Conservation (phyloP, 2,329 filamentous ascomycete species). For the Fusarium cicatricum region DNA sequence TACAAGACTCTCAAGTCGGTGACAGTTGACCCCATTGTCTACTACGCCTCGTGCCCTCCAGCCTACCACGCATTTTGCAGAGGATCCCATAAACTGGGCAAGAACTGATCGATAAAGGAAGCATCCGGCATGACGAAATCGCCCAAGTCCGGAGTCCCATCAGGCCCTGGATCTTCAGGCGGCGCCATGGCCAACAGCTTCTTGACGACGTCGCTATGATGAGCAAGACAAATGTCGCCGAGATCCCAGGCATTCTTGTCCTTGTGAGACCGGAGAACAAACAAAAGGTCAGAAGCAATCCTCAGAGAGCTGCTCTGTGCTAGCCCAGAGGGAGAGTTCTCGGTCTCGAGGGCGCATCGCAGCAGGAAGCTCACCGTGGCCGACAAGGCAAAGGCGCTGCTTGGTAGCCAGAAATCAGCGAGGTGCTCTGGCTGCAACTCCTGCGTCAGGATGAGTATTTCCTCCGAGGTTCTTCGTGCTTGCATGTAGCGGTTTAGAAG, state of each 20-base stretch:
- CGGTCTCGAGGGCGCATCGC: slow-evolving; percentile 56
- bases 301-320: slow-evolving; percentile 50
- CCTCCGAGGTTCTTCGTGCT: slow-evolving; percentile 55
- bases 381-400: slow-evolving; percentile 57
- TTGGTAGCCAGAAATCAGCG: slow-evolving; percentile 59
- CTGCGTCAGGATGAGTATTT: slow-evolving; percentile 57
- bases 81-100: slow-evolving; percentile 49
- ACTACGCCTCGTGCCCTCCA: slow-evolving; percentile 15
- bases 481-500: slow-evolving; percentile 49
- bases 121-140: slow-evolving; percentile 45
- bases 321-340: slow-evolving; percentile 47
- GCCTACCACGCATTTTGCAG: slow-evolving; percentile 46
- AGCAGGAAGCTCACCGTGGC: slow-evolving; percentile 60
- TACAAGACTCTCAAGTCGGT: too few species aligned
- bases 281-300: slow-evolving; percentile 54
- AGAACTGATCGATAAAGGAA: slow-evolving; percentile 47
- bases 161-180: slow-evolving; percentile 29
- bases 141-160: slow-evolving; percentile 32
- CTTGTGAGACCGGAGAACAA: slow-evolving; percentile 50
- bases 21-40: too few species aligned
- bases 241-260: slow-evolving; percentile 57
- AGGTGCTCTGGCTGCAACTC: slow-evolving; percentile 55
- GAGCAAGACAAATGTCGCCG: slow-evolving; percentile 58
- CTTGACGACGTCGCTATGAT: slow-evolving; percentile 57
- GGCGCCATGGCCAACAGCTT: slow-evolving; percentile 48